Conservation (phyloP, 176 grass and related monocot genomes). For the Carex kokanica region DNA sequence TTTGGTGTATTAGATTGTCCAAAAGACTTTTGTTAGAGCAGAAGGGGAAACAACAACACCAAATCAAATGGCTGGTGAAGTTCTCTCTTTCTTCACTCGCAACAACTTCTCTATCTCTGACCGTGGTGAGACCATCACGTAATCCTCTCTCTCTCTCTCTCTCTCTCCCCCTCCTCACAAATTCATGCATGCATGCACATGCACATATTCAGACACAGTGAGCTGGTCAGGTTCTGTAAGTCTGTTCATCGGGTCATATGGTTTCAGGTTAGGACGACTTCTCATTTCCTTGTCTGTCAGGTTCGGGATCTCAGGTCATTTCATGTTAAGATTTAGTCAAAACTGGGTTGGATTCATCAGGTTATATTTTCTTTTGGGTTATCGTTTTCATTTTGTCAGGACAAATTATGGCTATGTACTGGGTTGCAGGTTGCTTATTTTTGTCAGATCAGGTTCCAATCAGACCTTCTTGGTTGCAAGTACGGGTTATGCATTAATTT, state of each 20-base stretch:
- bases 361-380: not conserved
- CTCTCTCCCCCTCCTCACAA: not conserved
- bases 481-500: not conserved
- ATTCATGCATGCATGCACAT: not conserved
- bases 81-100: conserved; percentile 89
- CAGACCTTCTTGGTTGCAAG: not conserved
- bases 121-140: conserved; percentile 95
- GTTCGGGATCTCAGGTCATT: not conserved
- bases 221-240: not conserved
- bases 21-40: conserved; percentile 82
- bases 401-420: not conserved
- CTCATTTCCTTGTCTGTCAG: not conserved
- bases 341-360: not conserved
- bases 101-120: conserved; percentile 70
- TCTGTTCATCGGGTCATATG: not conserved
- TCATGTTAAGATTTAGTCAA: not conserved
- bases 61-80: conserved; percentile 83
- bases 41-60: conserved; percentile 39
- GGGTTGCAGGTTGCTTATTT: not conserved
- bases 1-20: conserved; percentile 57
- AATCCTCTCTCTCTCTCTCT: conserved; percentile 21
- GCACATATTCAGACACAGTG: not conserved
- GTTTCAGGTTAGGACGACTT: not conserved
- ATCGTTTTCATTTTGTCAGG: not conserved
- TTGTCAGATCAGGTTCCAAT: not conserved